These are phyloP conservation scores for Orobanche coerulescens DNA, from an alignment of 257 asterid genomes.

Conservation along the genomic window DNA sequence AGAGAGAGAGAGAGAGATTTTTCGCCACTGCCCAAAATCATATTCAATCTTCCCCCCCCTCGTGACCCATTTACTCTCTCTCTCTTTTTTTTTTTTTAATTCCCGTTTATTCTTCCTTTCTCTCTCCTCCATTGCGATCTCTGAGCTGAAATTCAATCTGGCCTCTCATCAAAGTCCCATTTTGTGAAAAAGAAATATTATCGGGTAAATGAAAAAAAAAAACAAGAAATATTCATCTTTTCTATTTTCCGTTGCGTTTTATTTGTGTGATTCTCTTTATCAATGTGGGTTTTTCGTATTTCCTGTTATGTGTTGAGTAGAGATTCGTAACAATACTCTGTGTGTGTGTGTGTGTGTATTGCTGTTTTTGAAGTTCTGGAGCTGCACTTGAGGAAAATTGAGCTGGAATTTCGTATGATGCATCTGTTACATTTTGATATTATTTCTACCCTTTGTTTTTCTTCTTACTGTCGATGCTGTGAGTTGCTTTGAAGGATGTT, in stretches of 20 bases:
- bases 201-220: slow-evolving; percentile 19
- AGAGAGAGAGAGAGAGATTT: slow-evolving; percentile 26
- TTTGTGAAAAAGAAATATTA: slow-evolving; percentile 5
- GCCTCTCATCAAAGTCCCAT: slow-evolving; percentile 8
- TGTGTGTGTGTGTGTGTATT: not conserved
- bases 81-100: not conserved
- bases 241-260: not conserved
- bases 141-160: slow-evolving; percentile 18
- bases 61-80: slow-evolving; percentile 16
- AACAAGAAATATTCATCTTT: not conserved
- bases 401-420: slow-evolving; percentile 28
- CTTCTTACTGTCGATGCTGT: slow-evolving; percentile 11
- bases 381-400: slow-evolving; percentile 19
- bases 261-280: slow-evolving; percentile 16
- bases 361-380: slow-evolving; percentile 4
- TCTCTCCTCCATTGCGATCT: slow-evolving; percentile 32
- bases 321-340: slow-evolving; percentile 5
- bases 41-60: slow-evolving; percentile 22
- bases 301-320: not conserved
- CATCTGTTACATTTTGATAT: slow-evolving; percentile 7
- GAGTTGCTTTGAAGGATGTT: not conserved
- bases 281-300: slow-evolving; percentile 30
- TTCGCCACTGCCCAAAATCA: slow-evolving; percentile 23
- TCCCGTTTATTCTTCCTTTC: slow-evolving; percentile 2
- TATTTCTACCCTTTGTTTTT: not conserved